Evolutionary conservation across 2,329 filamentous ascomycete genomes (phyloP).

Genomic region (Claviceps quebecensis): DNA sequence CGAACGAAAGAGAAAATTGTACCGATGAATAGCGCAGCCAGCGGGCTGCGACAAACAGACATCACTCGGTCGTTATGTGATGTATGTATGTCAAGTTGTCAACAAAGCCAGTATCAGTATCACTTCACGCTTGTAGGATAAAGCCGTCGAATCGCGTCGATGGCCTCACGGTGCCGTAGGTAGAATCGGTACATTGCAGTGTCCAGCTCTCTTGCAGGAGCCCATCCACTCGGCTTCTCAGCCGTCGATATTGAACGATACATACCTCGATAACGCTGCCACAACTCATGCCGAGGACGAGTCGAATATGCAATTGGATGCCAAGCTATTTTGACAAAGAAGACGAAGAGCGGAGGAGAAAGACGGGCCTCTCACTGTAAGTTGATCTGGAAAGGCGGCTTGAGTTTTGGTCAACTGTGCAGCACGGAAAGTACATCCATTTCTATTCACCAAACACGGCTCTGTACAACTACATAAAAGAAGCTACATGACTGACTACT

Average conservation of each 20-base stretch:
- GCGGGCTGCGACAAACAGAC: too few relatives aligned
- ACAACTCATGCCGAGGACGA: neutral
- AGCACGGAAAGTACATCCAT: neutral
- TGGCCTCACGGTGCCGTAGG: too few relatives aligned
- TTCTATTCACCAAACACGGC: too few relatives aligned
- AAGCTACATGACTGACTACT: neutral
- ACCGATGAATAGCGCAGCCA: too few relatives aligned
- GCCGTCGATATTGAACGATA: neutral
- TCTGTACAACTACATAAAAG: neutral
- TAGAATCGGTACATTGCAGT: neutral
- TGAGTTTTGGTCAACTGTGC: neutral
- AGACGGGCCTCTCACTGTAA: neutral
- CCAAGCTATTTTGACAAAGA: neutral
- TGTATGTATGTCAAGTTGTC: neutral
- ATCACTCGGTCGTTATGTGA: constrained; percentile 1
- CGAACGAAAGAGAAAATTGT: too few relatives aligned
- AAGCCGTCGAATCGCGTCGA: too few relatives aligned
- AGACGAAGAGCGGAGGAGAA: neutral
- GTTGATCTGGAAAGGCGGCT: neutral
- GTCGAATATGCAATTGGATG: neutral
- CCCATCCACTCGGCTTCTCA: neutral
- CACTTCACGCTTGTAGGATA: too few relatives aligned
- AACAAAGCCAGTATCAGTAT: neutral
- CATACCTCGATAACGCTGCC: neutral
- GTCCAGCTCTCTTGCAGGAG: neutral